Conservation (phyloP, 2,329 filamentous ascomycete genomes). For the Fusarium nematophilum region DNA sequence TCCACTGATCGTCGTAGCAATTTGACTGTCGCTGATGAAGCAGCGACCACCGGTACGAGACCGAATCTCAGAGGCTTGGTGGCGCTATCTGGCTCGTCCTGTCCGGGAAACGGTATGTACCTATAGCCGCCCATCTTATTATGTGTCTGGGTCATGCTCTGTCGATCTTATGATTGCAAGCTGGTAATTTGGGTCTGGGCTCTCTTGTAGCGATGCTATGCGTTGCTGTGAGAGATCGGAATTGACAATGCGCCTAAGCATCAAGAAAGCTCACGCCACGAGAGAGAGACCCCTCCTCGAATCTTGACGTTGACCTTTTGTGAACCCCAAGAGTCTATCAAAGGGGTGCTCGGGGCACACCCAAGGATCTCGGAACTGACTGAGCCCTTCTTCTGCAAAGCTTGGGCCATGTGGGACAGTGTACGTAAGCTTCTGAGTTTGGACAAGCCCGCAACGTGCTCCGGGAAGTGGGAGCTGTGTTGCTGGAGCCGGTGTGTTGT, state of each 20-base stretch:
- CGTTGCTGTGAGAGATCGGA: too few relatives aligned
- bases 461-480: conserved; percentile 38
- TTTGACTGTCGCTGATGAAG: conserved; percentile 1
- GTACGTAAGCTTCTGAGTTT: conserved; percentile 41
- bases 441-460: conserved; percentile 14
- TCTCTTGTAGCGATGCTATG: too few relatives aligned
- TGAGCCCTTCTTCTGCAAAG: conserved; percentile 25
- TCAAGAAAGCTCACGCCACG: too few relatives aligned
- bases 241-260: too few relatives aligned
- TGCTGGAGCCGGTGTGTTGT: too few relatives aligned
- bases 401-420: conserved; percentile 37
- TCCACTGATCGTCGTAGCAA: conserved; percentile 8
- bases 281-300: too few relatives aligned
- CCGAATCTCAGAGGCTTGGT: conserved; percentile 15
- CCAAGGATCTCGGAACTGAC: too few relatives aligned
- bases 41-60: neutral
- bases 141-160: conserved; percentile 7
- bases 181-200: neutral
- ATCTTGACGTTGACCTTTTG: too few relatives aligned
- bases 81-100: conserved; percentile 35
- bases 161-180: conserved; percentile 11
- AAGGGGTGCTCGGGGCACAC: too few relatives aligned
- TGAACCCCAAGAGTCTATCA: too few relatives aligned
- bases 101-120: conserved; percentile 23
- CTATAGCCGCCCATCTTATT: conserved; percentile 24